Base-by-base conservation (phyloP, 2,329 filamentous ascomycete species). In the Diplodia sapinea region DNA sequence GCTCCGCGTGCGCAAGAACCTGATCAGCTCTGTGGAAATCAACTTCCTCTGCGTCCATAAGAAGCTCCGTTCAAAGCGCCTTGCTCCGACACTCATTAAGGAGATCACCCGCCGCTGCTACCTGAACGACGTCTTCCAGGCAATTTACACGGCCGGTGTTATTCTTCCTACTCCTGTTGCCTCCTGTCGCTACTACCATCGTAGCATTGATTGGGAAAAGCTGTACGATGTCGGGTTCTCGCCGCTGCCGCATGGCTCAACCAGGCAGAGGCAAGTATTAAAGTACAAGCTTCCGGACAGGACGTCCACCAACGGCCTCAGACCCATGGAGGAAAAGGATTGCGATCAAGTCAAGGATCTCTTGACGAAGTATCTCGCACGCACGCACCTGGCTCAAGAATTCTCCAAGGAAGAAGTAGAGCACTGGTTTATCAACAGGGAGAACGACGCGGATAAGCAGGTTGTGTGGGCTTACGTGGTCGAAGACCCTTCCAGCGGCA, bases 1-100 rank as follows among this genome's bases (percentile, higher is more conserved):
- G 71, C 84, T 99, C 68, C 89, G 91, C 64, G 89, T 99, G 52
- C 91, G 94, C 70, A 84, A 90, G 69, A 91, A 91, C 69, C 82
- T 87, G 68, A 81, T 99, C 69, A 87, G 89, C 70, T 90, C 91
- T 72, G 93, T 92, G 59, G 95, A 99, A 79, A 95, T 99, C 81
- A 99, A 99, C 83, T 99, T 98, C 81, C 89, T 99, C 72, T 96
- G 94, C 76, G 90, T 99, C 66, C 95, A 99, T 85, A 98, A 98
- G 85, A 98, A 98, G 82, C 88, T 99, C 38, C 92, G 95, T 62
- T 89, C 91, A 68, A 97, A 98, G 83, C 90, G 95, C 65, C 88
- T 99, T 52, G 89, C 95, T 0, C 95, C 95, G 0, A 91, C 98
- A 1, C 87, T 99, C 65, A 99, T 99, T 84, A 97, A 97, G 80